Conservation (phyloP, 2,329 filamentous ascomycete genomes). For the Fusarium zealandicum region DNA sequence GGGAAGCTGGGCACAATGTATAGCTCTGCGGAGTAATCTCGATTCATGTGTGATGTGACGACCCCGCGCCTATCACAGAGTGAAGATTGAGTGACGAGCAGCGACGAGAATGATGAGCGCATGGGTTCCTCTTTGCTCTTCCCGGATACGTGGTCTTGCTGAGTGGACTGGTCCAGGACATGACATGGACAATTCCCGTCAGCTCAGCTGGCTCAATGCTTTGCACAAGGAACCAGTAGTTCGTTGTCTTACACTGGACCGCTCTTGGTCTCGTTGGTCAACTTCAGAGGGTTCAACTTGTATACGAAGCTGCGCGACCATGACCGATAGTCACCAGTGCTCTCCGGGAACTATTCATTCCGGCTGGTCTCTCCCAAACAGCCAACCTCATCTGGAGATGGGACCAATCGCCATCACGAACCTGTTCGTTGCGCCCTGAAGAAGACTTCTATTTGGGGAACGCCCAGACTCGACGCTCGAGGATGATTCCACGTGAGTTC, state of each 20-base stretch:
- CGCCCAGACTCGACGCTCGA: constrained; percentile 19
- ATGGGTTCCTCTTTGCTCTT: background rate
- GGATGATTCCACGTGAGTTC: constrained; percentile 31
- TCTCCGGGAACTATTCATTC: background rate
- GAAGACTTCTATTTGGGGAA: constrained; percentile 30
- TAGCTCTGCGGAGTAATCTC: constrained; percentile 22
- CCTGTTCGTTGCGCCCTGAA: background rate
- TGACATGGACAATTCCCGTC: constrained; percentile 17
- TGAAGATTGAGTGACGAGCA: background rate
- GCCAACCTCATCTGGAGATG: background rate
- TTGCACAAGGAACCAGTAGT: constrained; percentile 5
- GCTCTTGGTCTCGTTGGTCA: constrained; percentile 7
- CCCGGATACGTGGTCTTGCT: background rate
- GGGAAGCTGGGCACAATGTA: background rate
- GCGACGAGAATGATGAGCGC: background rate
- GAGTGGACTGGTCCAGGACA: background rate
- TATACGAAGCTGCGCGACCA: constrained; percentile 30
- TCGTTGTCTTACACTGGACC: constrained; percentile 6
- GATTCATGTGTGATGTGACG: constrained; percentile 20
- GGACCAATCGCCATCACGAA: constrained; percentile 20
- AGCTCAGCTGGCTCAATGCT: constrained; percentile 5
- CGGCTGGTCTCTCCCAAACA: constrained; percentile 6
- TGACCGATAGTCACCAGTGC: constrained; percentile 9
- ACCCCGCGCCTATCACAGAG: constrained; percentile 3
- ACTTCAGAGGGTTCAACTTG: background rate